Evolutionary conservation across 345 rosid genomes (phyloP), one percentile per base, ranked within the genome.

Genomic region (Luvunga scandens): DNA sequence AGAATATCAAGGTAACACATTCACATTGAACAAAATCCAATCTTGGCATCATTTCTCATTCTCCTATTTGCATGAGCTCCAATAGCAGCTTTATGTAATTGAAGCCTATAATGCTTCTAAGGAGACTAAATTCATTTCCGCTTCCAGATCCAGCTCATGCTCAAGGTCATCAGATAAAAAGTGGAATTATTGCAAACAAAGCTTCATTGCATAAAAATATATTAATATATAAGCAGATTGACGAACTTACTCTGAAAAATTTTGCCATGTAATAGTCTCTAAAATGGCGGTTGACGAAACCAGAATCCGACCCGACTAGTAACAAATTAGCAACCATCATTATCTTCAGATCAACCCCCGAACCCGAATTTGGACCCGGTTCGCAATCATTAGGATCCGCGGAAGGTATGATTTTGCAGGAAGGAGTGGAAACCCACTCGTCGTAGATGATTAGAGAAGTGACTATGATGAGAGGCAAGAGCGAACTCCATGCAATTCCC

Each of bases 311-410:
- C 16, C 88, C 91, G 57, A 77, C 39, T 64, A 89, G 81, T 24
- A 87, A 80, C 80, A 91, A 62, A 83, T 89, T 76, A 62, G 89
- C 87, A 68, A 87, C 92, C 48, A 88, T 31, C 94, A 89, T 91
- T 48, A 87, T 89, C 79, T 70, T 91, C 71, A 91, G 71, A 72
- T 83, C 87, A 39, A 78, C 78, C 10, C 0, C 16, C 5, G 50
- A 45, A 13, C 50, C 50, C 50, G 50, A 45, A 45, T 45, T 45
- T 45, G 38, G 25, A 12, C 48, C 71, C 39, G 75, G 67, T 25
- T 59, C 87, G 57, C 67, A 27, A 5, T 79, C 78, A 22, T 60
- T 60, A 39, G 50, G 74, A 65, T 55, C 53, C 36, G 76, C 34
- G 50, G 61, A 57, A 21, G 86, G 87, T 2, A 87, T 75, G 74